phyloP scores from a whole-genome alignment of 768 basidiomycete species.

The Phanerodontia chrysosporium region DNA sequence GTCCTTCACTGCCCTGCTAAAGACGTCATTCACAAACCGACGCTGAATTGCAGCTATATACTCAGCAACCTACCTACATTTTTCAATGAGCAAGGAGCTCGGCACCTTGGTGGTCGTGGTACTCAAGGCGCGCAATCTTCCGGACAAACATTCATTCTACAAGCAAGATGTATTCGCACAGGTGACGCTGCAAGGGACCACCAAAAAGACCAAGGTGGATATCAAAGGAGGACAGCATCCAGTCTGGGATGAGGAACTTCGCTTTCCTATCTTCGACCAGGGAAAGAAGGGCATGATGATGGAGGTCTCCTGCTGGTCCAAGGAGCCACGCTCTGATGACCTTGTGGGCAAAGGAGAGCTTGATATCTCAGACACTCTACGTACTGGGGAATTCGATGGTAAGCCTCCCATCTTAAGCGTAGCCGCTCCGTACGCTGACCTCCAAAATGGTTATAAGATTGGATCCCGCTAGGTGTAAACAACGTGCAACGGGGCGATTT shows the following conservation, averaged over 20 bases:
- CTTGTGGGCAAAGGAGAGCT: conserved; percentile 71
- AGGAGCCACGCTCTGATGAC: conserved; percentile 73
- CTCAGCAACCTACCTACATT: neutral
- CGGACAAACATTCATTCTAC: conserved; percentile 68
- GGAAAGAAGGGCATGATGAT: conserved; percentile 54
- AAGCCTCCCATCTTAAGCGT: conserved; percentile 22
- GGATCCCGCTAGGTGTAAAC: conserved; percentile 58
- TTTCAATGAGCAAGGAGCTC: conserved; percentile 39
- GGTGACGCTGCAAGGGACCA: conserved; percentile 52
- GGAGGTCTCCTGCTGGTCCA: conserved; percentile 74
- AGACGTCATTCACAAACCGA: neutral
- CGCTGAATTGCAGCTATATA: too few relatives aligned
- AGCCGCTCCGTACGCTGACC: neutral
- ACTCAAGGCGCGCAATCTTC: conserved; percentile 79
- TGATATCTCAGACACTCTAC: conserved; percentile 74
- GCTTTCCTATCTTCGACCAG: conserved; percentile 60
- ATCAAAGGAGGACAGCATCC: conserved; percentile 91
- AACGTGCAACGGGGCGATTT: conserved; percentile 71
- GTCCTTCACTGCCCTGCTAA: neutral
- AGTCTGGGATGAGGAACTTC: conserved; percentile 86
- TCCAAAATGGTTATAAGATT: too few relatives aligned
- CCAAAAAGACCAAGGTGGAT: conserved; percentile 68
- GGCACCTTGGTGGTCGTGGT: conserved; percentile 85
- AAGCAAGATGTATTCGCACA: conserved; percentile 90
- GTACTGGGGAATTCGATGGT: conserved; percentile 92